Percentiles rank a stretch among this genome's conserved stretches.
These are phyloP conservation scores for Coleophoma crateriformis DNA, from an alignment of 2,329 filamentous ascomycete species.

Conservation along the genomic window DNA sequence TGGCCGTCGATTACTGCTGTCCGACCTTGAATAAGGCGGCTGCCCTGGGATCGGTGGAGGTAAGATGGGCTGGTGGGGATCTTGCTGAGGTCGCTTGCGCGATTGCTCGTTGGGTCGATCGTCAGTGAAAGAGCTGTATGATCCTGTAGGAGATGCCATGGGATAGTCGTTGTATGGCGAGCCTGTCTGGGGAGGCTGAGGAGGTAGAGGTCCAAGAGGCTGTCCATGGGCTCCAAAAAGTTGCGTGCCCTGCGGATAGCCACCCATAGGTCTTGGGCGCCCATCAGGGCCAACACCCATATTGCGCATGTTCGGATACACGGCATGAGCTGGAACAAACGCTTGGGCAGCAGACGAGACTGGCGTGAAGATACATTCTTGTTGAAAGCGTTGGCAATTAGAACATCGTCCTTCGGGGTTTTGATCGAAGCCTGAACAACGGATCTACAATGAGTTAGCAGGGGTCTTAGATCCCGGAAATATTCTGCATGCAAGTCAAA, in stretches of 20 bases:
- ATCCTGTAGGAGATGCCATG: constrained; percentile 25
- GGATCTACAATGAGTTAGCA: constrained; percentile 46
- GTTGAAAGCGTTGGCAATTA: constrained; percentile 69
- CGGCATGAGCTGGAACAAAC: constrained; percentile 67
- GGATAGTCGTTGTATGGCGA: constrained; percentile 25
- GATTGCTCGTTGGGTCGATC: constrained; percentile 11
- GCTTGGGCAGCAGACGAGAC: constrained; percentile 70
- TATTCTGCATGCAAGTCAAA: not conserved
- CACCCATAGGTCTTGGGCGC: constrained; percentile 19
- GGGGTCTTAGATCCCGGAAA: not conserved
- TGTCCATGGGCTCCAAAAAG: constrained; percentile 34
- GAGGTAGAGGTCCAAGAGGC: constrained; percentile 24
- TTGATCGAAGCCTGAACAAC: constrained; percentile 69
- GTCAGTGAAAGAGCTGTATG: constrained; percentile 18
- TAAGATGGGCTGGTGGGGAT: constrained; percentile 28
- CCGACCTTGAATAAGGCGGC: constrained; percentile 17
- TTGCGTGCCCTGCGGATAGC: constrained; percentile 21
- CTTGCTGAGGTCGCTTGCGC: constrained; percentile 25
- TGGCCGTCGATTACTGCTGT: constrained; percentile 17
- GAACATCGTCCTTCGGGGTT: constrained; percentile 67
- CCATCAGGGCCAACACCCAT: constrained; percentile 27
- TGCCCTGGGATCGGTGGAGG: constrained; percentile 30
- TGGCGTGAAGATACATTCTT: constrained; percentile 73
- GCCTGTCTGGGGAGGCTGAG: constrained; percentile 10
- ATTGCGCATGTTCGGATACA: constrained; percentile 49